phyloP scores from a whole-genome alignment of 768 basidiomycete species.

The Suillus lakei region DNA sequence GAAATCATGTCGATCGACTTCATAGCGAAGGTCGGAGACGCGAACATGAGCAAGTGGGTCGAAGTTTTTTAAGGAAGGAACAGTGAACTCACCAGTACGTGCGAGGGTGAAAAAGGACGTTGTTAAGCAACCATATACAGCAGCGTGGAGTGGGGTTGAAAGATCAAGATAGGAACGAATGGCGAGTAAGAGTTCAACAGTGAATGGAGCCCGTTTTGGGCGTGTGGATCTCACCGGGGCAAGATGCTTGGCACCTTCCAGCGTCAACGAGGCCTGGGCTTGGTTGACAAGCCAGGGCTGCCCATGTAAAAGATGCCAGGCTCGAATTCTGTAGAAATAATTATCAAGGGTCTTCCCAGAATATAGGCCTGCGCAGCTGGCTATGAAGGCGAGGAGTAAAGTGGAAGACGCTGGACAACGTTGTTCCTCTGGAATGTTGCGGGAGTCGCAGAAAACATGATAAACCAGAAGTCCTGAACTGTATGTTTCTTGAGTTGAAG shows the following conservation, averaged over 20 bases:
- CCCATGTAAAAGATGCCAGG: slow-evolving; percentile 31
- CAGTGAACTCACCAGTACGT: neutral
- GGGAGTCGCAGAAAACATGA: slow-evolving; percentile 47
- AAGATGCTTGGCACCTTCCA: slow-evolving; percentile 17
- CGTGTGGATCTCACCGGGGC: slow-evolving; percentile 18
- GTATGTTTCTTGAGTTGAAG: slow-evolving; percentile 39
- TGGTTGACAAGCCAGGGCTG: slow-evolving; percentile 20
- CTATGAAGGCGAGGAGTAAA: too few species aligned
- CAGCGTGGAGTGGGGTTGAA: neutral
- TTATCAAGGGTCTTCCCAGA: slow-evolving; percentile 18
- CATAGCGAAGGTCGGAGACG: slow-evolving; percentile 38
- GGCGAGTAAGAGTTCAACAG: slow-evolving; percentile 7
- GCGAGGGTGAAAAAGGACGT: neutral
- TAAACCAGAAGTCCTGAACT: slow-evolving; percentile 42
- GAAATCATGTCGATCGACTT: slow-evolving; percentile 26
- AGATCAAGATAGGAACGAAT: too few species aligned
- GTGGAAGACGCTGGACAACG: slow-evolving; percentile 15
- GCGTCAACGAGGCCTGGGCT: slow-evolving; percentile 32
- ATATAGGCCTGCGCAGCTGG: slow-evolving; percentile 9
- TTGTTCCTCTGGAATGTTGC: slow-evolving; percentile 16
- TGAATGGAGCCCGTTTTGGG: slow-evolving; percentile 42
- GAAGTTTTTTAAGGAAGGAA: neutral
- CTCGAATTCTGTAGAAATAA: slow-evolving; percentile 19
- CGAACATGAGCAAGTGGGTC: slow-evolving; percentile 1
- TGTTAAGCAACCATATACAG: neutral